Evolutionary conservation across 805 yeast species (phyloP).

Genomic region (Priceomyces medius): DNA sequence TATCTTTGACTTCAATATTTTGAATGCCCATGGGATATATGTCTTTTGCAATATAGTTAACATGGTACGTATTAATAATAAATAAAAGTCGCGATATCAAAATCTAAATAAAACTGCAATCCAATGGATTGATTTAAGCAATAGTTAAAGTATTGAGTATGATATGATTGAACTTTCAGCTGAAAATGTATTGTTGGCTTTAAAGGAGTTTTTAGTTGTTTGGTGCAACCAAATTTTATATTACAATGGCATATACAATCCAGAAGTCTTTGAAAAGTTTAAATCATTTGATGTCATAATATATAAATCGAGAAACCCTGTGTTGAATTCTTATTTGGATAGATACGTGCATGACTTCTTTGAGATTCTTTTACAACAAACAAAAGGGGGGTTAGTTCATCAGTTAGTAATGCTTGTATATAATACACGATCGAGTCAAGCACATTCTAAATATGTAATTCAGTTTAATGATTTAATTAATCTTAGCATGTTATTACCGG

Average conservation of each 20-base stretch:
- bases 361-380: constrained; percentile 7
- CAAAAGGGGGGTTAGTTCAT: constrained; percentile 25
- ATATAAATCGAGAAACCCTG: constrained; percentile 46
- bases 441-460: constrained; percentile 40
- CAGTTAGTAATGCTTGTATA: constrained; percentile 39
- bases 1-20: constrained; percentile 44
- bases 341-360: constrained; percentile 12
- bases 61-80: background rate
- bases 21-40: constrained; percentile 17
- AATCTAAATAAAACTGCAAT: too few relatives aligned
- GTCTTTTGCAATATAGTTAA: too few relatives aligned
- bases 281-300: constrained; percentile 45
- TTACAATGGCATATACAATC: constrained; percentile 53
- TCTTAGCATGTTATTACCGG: constrained; percentile 14
- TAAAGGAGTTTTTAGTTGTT: constrained; percentile 51
- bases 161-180: constrained; percentile 19
- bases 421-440: constrained; percentile 23
- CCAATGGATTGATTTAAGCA: too few relatives aligned
- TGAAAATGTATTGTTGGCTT: constrained; percentile 27
- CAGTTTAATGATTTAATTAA: constrained; percentile 31
- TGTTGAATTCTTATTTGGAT: constrained; percentile 44
- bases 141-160: background rate
- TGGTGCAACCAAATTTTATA: constrained; percentile 57
- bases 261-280: constrained; percentile 43
- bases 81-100: background rate